Evolutionary conservation across 1,284 basidiomycete genomes (phyloP).

Genomic region (Rhodotorula sp.): DNA sequence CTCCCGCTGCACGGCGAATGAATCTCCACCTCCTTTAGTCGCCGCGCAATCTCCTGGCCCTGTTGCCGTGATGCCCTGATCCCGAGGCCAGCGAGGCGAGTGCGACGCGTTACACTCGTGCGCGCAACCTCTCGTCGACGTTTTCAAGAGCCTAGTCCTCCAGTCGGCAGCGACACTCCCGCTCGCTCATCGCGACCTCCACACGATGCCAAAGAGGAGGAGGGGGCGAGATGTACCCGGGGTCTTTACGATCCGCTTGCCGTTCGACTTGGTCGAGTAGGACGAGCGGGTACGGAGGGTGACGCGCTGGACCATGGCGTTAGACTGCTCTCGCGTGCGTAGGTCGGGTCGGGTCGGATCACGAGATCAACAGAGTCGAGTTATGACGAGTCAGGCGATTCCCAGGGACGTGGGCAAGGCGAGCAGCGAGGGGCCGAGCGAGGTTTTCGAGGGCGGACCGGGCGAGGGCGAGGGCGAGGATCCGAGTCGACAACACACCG

Average conservation of each 20-base stretch:
- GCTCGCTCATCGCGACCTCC: not conserved
- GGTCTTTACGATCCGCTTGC: conserved; percentile 93
- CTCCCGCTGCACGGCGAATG: too few relatives aligned
- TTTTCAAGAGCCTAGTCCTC: too few relatives aligned
- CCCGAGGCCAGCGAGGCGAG: too few relatives aligned
- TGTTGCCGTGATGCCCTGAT: too few relatives aligned
- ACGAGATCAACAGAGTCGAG: not conserved
- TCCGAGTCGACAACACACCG: too few relatives aligned
- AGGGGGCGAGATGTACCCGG: conserved; percentile 53
- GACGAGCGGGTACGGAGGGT: conserved; percentile 98
- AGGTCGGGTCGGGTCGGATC: too few relatives aligned
- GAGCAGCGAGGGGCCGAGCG: not conserved
- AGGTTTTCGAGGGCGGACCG: not conserved
- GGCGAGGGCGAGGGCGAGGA: not conserved
- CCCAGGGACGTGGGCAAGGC: not conserved
- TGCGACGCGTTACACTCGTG: too few relatives aligned
- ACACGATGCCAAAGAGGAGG: too few relatives aligned
- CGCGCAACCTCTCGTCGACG: too few relatives aligned
- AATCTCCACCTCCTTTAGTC: too few relatives aligned
- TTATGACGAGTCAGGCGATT: not conserved
- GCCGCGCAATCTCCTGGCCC: too few relatives aligned
- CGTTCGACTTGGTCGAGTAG: conserved; percentile 98
- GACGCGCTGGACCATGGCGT: conserved; percentile 63
- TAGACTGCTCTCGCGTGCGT: conserved; percentile 7
- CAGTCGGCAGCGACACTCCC: too few relatives aligned